Evolutionary conservation across 306 rosid genomes (phyloP).

Genomic region (Corylus heterophylla): DNA sequence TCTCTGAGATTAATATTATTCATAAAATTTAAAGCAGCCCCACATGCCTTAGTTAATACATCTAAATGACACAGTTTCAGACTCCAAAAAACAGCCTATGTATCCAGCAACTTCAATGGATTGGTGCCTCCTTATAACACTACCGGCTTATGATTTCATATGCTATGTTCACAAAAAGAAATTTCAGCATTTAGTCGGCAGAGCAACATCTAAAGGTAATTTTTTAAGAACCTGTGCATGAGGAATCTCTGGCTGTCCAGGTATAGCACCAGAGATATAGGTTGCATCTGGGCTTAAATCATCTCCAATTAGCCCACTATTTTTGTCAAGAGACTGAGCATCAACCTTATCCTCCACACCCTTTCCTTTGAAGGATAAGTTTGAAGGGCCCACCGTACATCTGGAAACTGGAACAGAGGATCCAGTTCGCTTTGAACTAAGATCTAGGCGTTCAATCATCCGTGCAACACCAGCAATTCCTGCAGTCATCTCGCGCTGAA

Average conservation of each 20-base stretch:
- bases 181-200: not conserved
- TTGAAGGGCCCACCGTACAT: slow-evolving; percentile 41
- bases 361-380: slow-evolving; percentile 48
- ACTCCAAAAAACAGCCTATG: not conserved
- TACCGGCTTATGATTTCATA: slow-evolving; percentile 33
- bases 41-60: not conserved
- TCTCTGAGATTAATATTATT: not conserved
- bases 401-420: slow-evolving; percentile 37
- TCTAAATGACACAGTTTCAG: not conserved
- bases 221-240: slow-evolving; percentile 41
- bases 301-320: slow-evolving; percentile 23
- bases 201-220: not conserved
- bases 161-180: not conserved
- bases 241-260: slow-evolving; percentile 33
- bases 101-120: not conserved
- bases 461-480: slow-evolving; percentile 81
- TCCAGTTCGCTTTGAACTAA: slow-evolving; percentile 56
- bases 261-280: slow-evolving; percentile 26
- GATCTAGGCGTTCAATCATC: slow-evolving; percentile 89
- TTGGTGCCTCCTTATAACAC: slow-evolving; percentile 3
- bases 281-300: slow-evolving; percentile 47
- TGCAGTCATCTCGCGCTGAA: slow-evolving; percentile 91
- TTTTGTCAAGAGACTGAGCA: slow-evolving; percentile 35
- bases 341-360: slow-evolving; percentile 47
- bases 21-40: not conserved